Conservation (phyloP, 2,329 filamentous ascomycete species). For the Fusarium secorum region DNA sequence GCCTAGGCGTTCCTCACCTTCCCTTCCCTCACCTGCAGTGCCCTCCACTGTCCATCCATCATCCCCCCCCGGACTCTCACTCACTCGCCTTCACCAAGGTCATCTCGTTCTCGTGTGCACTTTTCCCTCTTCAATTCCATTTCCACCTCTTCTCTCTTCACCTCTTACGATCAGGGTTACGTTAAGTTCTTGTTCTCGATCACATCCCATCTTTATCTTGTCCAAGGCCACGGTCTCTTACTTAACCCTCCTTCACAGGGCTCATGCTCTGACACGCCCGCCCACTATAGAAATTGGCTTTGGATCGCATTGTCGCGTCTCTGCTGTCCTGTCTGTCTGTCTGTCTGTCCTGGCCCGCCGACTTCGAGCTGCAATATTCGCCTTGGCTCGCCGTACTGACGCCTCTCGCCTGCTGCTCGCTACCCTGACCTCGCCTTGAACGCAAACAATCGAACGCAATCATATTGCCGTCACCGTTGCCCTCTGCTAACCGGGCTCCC, state of each 20-base stretch:
- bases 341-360: background rate
- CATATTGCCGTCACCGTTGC: background rate
- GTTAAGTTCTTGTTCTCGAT: slow-evolving; percentile 3
- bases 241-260: slow-evolving; percentile 5
- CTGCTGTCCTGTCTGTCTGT: background rate
- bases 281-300: slow-evolving; percentile 1
- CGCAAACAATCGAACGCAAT: background rate
- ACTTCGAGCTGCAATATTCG: slow-evolving; percentile 5
- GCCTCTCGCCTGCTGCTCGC: slow-evolving; percentile 6
- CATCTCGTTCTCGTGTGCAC: slow-evolving; percentile 25
- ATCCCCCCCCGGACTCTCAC: background rate
- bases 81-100: slow-evolving; percentile 14
- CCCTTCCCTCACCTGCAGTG: slow-evolving; percentile 13
- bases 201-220: background rate
- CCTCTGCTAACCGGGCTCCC: background rate
- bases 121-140: slow-evolving; percentile 31
- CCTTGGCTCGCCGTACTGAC: slow-evolving; percentile 8
- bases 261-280: slow-evolving; percentile 33
- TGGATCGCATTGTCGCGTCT: slow-evolving; percentile 19
- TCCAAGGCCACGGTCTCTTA: background rate
- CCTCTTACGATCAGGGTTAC: slow-evolving; percentile 6
- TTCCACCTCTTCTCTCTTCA: slow-evolving; percentile 16
- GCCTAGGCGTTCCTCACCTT: slow-evolving; percentile 10
- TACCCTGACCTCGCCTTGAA: slow-evolving; percentile 6
- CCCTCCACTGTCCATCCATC: background rate